Evolutionary conservation across 768 basidiomycete species (phyloP).

Genomic region (Pulveroboletus frians): DNA sequence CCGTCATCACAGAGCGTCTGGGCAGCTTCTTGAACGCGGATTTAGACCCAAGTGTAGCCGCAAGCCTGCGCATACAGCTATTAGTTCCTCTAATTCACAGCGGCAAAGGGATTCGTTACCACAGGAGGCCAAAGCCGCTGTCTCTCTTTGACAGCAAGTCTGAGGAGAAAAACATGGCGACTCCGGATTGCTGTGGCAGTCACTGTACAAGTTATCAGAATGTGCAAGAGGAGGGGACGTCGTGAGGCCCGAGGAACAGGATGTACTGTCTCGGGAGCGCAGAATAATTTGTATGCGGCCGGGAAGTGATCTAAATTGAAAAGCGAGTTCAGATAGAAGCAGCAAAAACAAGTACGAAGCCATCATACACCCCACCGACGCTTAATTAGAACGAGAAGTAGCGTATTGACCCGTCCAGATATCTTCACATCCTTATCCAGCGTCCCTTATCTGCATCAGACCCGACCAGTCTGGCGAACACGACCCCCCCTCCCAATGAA

Average conservation of each 20-base stretch:
- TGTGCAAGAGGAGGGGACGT: neutral
- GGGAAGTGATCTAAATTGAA: neutral
- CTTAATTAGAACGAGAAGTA: slow-evolving; percentile 11
- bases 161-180: slow-evolving; percentile 77
- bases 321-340: slow-evolving; percentile 3
- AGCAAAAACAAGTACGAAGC: slow-evolving; percentile 22
- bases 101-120: slow-evolving; percentile 38
- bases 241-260: neutral
- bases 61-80: slow-evolving; percentile 54
- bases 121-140: slow-evolving; percentile 85
- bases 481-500: slow-evolving; percentile 56
- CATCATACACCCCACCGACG: neutral
- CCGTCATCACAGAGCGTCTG: slow-evolving; percentile 75
- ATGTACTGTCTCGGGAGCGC: neutral
- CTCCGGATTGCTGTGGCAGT: neutral
- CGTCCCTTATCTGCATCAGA: slow-evolving; percentile 41
- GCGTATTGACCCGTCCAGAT: slow-evolving; percentile 6
- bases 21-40: slow-evolving; percentile 83
- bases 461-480: slow-evolving; percentile 57
- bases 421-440: slow-evolving; percentile 44
- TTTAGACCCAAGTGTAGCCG: slow-evolving; percentile 84
- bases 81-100: slow-evolving; percentile 5
- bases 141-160: slow-evolving; percentile 78
- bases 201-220: slow-evolving; percentile 3
- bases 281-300: slow-evolving; percentile 6